Evolutionary conservation across 2,329 filamentous ascomycete species (phyloP), one percentile per base, ranked within the genome.

Genomic region (Raffaelea albimanens): DNA sequence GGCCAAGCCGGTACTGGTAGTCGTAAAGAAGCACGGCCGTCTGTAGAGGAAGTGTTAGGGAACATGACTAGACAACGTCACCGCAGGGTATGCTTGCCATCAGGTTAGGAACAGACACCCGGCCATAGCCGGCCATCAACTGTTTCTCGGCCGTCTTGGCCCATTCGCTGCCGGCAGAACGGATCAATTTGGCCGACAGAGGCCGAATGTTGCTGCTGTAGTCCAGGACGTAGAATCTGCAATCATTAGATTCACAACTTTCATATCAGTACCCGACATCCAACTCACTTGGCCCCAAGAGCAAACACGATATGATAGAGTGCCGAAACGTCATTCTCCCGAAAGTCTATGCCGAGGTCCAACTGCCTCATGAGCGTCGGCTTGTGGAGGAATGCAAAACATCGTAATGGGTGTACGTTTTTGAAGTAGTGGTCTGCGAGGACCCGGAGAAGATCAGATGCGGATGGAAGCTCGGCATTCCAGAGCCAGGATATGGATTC

Each of bases 341-440:
- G 43, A 16, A 25, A 19, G 25, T 20, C 44, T 3, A 5, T 1
- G 23, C 25, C 44, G 14, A 20, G 20, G 38, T 55, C 50, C 14
- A 58, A 44, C 19, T 54, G 49, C 33, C 51, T 48, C 46, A 56
- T 48, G 18, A 56, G 52, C 14, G 51, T 49, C 11, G 53, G 52
- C 48, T 52, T 56, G 46, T 58, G 56, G 18, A 58, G 42, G 44
- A 58, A 58, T 16, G 49, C 53, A 36, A 56, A 53, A 36, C 43
- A 58, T 13, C 56, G 50, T 5, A 58, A 45, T 4, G 46, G 46
- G 38, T 58, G 55, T 16, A 57, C 45, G 20, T 54, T 57, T 42
- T 29, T 31, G 43, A 58, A 58, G 40, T 55, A 58, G n/a, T 54
- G 48, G 21, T 58, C 55, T 5, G 50, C 49, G 4, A 55, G 52